Conservation (phyloP, 257 asterid genomes). For the Penstemon newberryi region DNA sequence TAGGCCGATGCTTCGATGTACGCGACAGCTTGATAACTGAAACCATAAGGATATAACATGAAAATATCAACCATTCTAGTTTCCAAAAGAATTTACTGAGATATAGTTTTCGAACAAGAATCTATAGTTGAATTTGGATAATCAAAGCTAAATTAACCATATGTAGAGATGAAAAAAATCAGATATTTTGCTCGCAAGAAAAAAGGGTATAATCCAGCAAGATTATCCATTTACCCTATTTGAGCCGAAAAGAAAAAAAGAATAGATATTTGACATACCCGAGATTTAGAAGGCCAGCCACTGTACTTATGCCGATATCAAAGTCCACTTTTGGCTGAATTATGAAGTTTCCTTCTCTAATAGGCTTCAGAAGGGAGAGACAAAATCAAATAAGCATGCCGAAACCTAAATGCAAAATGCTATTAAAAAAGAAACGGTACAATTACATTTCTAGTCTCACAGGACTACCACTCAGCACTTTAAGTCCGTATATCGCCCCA, state of each 20-base stretch:
- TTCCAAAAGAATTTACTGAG: not conserved
- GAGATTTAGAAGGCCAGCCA: slow-evolving; percentile 94
- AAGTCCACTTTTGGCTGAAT: slow-evolving; percentile 99
- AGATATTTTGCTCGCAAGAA: not conserved
- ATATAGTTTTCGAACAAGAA: not conserved
- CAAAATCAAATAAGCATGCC: slow-evolving; percentile 15
- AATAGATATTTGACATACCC: slow-evolving; percentile 60
- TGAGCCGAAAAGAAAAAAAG: not conserved
- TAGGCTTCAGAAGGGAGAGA: slow-evolving; percentile 59
- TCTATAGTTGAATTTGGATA: too few species aligned
- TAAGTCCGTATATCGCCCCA: too few species aligned
- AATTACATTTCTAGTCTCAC: too few species aligned
- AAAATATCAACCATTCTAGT: not conserved
- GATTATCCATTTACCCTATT: not conserved
- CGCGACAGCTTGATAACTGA: slow-evolving; percentile 96
- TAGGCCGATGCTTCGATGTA: slow-evolving; percentile 92
- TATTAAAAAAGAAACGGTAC: not conserved
- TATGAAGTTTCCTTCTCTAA: slow-evolving; percentile 87
- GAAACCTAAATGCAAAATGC: slow-evolving; percentile 25
- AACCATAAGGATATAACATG: slow-evolving; percentile 32
- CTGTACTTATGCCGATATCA: slow-evolving; percentile 98
- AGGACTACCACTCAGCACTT: too few species aligned
- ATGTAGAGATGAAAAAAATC: not conserved
- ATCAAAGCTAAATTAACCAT: too few species aligned
- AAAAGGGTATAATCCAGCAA: slow-evolving; percentile 5